A percentile compares a stretch with the other conserved stretches of the same genome.
Conservation (phyloP, 768 basidiomycete genomes). For the Lactarius indigo region DNA sequence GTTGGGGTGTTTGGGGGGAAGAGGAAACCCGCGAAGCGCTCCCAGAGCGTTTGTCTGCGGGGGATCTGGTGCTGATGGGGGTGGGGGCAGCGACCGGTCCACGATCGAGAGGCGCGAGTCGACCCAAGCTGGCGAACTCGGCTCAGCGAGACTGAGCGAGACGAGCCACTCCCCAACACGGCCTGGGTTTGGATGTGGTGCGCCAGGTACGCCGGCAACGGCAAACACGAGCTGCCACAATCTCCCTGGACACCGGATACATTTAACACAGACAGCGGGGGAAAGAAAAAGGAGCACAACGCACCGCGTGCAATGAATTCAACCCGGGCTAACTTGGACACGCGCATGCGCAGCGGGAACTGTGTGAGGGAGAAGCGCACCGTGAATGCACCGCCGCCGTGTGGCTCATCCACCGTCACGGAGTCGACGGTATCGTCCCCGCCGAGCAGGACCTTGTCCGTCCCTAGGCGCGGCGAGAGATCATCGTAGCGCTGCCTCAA, state of each 20-base stretch:
- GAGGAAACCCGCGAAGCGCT: slow-evolving; percentile 1
- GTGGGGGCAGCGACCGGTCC: slow-evolving; percentile 3
- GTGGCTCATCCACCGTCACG: slow-evolving; percentile 50
- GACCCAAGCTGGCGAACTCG: slow-evolving; percentile 17
- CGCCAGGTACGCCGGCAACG: background rate
- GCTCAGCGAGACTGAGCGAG: slow-evolving; percentile 19
- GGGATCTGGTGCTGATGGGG: background rate
- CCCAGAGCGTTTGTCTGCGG: background rate
- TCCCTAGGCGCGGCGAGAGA: slow-evolving; percentile 46
- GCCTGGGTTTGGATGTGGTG: background rate
- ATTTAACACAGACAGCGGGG: background rate
- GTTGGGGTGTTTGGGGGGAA: slow-evolving; percentile 9
- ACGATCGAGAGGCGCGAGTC: slow-evolving; percentile 14
- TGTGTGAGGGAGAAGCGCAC: slow-evolving; percentile 49
- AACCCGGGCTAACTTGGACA: slow-evolving; percentile 48
- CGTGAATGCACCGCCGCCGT: slow-evolving; percentile 51
- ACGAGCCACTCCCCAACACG: slow-evolving; percentile 21
- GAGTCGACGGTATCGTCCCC: slow-evolving; percentile 38
- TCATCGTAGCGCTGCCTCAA: slow-evolving; percentile 46
- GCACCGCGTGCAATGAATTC: slow-evolving; percentile 65
- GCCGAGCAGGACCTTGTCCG: slow-evolving; percentile 45
- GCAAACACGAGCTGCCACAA: slow-evolving; percentile 22
- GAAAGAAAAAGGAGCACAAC: slow-evolving; percentile 10
- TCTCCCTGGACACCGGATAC: slow-evolving; percentile 9
- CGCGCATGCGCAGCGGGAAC: slow-evolving; percentile 71